Base-by-base conservation (phyloP, 805 yeast species). In the Teunomyces lycoperdinae region DNA sequence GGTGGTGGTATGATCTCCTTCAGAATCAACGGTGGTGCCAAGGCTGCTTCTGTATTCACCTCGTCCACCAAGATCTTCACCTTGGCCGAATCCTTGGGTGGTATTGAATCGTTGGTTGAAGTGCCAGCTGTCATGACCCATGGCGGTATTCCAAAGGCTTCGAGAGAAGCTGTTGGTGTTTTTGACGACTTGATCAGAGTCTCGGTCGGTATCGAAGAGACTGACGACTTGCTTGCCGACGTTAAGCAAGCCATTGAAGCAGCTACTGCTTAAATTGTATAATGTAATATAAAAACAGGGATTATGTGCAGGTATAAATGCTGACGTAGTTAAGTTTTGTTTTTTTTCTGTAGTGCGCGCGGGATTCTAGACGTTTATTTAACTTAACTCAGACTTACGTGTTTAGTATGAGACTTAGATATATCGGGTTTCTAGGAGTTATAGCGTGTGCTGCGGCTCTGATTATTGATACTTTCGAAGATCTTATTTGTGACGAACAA, bases 1-100 rank as follows among this genome's bases (percentile, higher is more conserved):
- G 96, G 96, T 53, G 96, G 96, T 61, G 96, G 96, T 66, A 89
- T 89, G 87, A 81, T 89, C 62, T 84, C 95, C 8, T 88, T 89
- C 78, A 81, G 96, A 74, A 79, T 89, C 69, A 76, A 79, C 55
- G 96, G 96, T 48, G 95, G 91, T 60, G 87, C 87, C 49, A 76
- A 72, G 50, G 88, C 83, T 44, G 96, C 96, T 48, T 70, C 87
- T 49, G 75, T 74, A 56, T 87, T 89, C 77, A 80, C 91, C 50
- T 81, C 86, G 41, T 62, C 81, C 41, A 87, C 95, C 53, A 80
- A 84, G 71, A 64, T 87, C 51, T 89, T 89, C 77, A 84, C 94
- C 16, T 76, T 89, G 62, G 96, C 96, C 48, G 96, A 89, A 73
- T 87, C 96, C 16, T 78, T 89, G 52, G 96, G 96, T 56, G 96